Percentiles rank a stretch among this genome's conserved stretches.
These are phyloP conservation scores for Circinella umbellata DNA, from an alignment of 371 early-diverging fungal species.

Conservation along the genomic window DNA sequence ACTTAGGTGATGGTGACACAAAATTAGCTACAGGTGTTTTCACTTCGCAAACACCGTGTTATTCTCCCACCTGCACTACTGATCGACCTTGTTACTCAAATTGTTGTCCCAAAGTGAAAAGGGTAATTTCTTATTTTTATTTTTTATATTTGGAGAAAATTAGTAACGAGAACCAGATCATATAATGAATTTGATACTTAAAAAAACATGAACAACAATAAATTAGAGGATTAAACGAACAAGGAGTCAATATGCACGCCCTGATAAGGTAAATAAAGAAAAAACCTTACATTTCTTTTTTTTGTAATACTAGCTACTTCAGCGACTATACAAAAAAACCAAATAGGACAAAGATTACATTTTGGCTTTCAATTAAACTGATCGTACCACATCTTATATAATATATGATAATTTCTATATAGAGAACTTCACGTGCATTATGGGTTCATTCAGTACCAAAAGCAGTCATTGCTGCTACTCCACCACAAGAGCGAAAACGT, in stretches of 20 bases:
- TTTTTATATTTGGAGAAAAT: background rate
- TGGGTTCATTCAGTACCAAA: constrained; percentile 30
- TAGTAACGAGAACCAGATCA: too few relatives aligned
- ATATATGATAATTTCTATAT: background rate
- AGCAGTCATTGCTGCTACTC: constrained; percentile 24
- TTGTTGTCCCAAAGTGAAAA: constrained; percentile 68
- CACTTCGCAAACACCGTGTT: constrained; percentile 36
- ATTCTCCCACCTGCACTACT: constrained; percentile 81
- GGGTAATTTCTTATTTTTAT: constrained; percentile 6
- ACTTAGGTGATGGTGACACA: constrained; percentile 1
- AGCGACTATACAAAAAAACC: background rate
- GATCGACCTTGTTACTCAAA: constrained; percentile 80
- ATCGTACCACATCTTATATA: too few relatives aligned
- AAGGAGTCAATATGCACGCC: constrained; percentile 16
- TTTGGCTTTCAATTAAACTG: too few relatives aligned
- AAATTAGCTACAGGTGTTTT: constrained; percentile 51
- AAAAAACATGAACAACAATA: too few relatives aligned
- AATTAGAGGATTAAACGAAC: constrained; percentile 15
- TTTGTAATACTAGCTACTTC: constrained; percentile 46
- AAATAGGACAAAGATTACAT: too few relatives aligned
- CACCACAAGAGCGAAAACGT: constrained; percentile 71
- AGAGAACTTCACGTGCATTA: constrained; percentile 11
- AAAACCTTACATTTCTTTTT: background rate
- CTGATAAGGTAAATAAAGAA: constrained; percentile 17
- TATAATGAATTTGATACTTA: too few relatives aligned